Conservation (phyloP, 768 basidiomycete species). For the Sarcomyxa edulis region DNA sequence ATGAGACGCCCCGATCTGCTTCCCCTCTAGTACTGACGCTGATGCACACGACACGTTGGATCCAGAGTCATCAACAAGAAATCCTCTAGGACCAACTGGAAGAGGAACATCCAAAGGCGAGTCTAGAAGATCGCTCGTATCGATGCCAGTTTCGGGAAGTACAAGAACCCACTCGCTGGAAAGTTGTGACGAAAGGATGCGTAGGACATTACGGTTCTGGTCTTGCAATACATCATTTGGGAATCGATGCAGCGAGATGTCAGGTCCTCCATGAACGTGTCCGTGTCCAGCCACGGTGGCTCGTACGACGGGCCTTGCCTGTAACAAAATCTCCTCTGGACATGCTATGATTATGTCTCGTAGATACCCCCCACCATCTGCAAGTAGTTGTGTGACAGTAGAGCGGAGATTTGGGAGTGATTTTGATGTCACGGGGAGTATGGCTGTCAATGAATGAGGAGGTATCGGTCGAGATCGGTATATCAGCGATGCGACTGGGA, state of each 20-base stretch:
- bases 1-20: too few relatives aligned
- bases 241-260: conserved; percentile 37
- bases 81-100: conserved; percentile 38
- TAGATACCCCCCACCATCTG: conserved; percentile 25
- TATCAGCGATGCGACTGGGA: too few relatives aligned
- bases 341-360: conserved; percentile 44
- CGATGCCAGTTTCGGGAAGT: conserved; percentile 43
- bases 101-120: conserved; percentile 27
- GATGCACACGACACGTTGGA: too few relatives aligned
- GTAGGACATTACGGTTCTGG: conserved; percentile 29
- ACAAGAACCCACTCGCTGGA: conserved; percentile 48
- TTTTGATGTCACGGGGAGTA: conserved; percentile 39
- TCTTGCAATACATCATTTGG: too few relatives aligned
- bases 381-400: conserved; percentile 34
- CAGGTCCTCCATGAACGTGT: too few relatives aligned
- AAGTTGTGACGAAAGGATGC: conserved; percentile 28
- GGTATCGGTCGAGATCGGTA: too few relatives aligned
- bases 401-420: conserved; percentile 28
- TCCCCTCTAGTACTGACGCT: too few relatives aligned
- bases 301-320: conserved; percentile 31
- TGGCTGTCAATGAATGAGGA: conserved; percentile 36
- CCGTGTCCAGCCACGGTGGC: conserved; percentile 19
- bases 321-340: conserved; percentile 28
- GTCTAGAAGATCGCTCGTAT: conserved; percentile 34
- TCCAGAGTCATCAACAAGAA: too few relatives aligned